A percentile compares a stretch with the other conserved stretches of the same genome.
Evolutionary conservation across 768 basidiomycete species (phyloP).

Genomic region (Tricholoma terreum): DNA sequence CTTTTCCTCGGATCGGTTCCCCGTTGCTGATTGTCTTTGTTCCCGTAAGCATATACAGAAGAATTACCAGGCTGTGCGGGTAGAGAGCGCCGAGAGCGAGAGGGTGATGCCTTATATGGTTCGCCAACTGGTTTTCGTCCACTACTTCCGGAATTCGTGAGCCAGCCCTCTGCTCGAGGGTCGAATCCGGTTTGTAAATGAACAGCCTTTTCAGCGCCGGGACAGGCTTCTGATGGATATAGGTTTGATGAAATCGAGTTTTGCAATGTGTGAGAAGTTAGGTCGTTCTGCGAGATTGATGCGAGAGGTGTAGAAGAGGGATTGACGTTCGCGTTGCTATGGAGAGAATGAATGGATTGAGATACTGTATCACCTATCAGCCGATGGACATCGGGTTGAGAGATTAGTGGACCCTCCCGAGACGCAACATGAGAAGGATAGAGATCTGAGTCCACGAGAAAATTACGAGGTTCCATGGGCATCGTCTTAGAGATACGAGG

Average conservation of each 20-base stretch:
- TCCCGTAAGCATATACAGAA: not conserved
- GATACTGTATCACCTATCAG: not conserved
- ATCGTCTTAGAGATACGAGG: not conserved
- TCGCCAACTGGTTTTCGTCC: not conserved
- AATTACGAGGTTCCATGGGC: not conserved
- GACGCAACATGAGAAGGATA: constrained; percentile 4
- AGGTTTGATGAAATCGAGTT: not conserved
- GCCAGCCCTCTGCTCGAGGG: not conserved
- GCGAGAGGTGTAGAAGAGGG: constrained; percentile 1
- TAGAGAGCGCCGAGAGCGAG: not conserved
- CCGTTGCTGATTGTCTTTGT: not conserved
- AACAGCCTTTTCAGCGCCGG: not conserved
- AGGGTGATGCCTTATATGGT: not conserved
- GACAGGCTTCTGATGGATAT: not conserved
- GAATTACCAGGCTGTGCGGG: not conserved
- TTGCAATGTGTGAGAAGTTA: not conserved
- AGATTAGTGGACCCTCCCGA: constrained; percentile 5
- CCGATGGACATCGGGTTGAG: not conserved
- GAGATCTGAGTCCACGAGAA: constrained; percentile 1
- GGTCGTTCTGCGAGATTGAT: not conserved
- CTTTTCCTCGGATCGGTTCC: not conserved
- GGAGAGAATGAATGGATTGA: not conserved
- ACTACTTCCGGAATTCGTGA: not conserved
- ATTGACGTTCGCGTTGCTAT: constrained; percentile 11
- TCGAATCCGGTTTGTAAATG: not conserved